Evolutionary conservation across 805 yeast species (phyloP), one percentile per base, ranked within the genome.

Genomic region (Pichia californica): DNA sequence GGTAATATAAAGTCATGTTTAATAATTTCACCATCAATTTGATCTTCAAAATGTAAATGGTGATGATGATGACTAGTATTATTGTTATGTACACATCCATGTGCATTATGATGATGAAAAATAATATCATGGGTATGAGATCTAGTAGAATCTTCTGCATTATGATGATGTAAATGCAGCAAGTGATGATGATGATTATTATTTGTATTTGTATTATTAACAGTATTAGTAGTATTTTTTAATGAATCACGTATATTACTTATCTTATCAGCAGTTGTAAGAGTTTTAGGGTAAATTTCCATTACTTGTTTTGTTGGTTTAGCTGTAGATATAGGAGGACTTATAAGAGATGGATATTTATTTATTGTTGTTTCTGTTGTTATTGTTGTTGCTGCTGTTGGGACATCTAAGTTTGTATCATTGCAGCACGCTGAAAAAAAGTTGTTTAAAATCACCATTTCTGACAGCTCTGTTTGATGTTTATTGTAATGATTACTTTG

Each of bases 1-100:
- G 64, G 63, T 15, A 59, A 51, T 7, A 59, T 59, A 19, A 59
- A 51, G 31, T 59, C 61, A 39, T 56, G 59, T 32, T 58, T 54
- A 8, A 58, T 46, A 11, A 48, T 26, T 21, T 51, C 50, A 25
- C 62, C 62, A 34, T 57, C 53, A 6, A 49, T 31, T 36, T 52
- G 48, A 34, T 59, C 61, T 42, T 57, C 57, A 40, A 56, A 52
- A 29, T 58, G 63, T n/a, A 57, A 45, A 48, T 60, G 64, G 47
- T 60, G 64, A 33, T 56, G 61, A 41, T 58, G 61, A 31, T 59
- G 62, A 26, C 44, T 35, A 16, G 21, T 28, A 14, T 48, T 27
- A 25, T 29, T 31, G 13, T 34, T 30, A 25, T 41, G 45, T 18
- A 33, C 30, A 19, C 47, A 44, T 4, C 15, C 15, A 31, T 35